Base-by-base conservation (phyloP, 345 rosid species). In the Camelina hispida region DNA sequence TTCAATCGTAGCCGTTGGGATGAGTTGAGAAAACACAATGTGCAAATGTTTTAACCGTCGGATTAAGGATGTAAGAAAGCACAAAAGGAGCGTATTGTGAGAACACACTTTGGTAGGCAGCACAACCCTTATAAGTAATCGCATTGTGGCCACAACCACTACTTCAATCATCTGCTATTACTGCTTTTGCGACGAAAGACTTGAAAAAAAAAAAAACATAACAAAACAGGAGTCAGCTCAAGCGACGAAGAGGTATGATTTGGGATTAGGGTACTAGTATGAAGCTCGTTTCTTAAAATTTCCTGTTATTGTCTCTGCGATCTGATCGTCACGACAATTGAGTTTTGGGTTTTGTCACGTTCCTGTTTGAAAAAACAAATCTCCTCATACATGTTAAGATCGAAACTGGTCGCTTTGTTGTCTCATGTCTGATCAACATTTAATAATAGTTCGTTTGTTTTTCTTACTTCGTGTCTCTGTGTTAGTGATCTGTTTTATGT, bases 21-120 rank as follows among this genome's bases (percentile, higher is more conserved):
- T 2, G 14, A 2, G 1, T 0, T 2, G 62, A 87, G 87, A 82
- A 88, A 90, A 81, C 96, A 90, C 96, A 90, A 62, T 13, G 56
- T 54, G 35, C 42, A 32, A 50, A 14, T 16, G 68, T 80, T 11
- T 0, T 18, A 16, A 67, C 87, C 96, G 88, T 85, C n/a, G 78
- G 87, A 88, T 16, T 14, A 13, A 14, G 15, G 8, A 10, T 43
- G 14, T 40, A 80, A 75, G 75, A 13, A 74, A 91, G 77, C 93
- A 91, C 90, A 91, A 23, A 25, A 83, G 78, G 82, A 79, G 73
- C 69, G 68, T 28, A 16, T 71, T 64, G 68, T 32, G 40, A 20
- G 25, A 65, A 43, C 57, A 43, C 40, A 15, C 58, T 56, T 30
- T 46, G 17, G 66, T 16, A 0, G 12, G 28, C 46, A n/a, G 30